phyloP scores from a whole-genome alignment of 805 yeast species.

The Ogataea minuta region DNA sequence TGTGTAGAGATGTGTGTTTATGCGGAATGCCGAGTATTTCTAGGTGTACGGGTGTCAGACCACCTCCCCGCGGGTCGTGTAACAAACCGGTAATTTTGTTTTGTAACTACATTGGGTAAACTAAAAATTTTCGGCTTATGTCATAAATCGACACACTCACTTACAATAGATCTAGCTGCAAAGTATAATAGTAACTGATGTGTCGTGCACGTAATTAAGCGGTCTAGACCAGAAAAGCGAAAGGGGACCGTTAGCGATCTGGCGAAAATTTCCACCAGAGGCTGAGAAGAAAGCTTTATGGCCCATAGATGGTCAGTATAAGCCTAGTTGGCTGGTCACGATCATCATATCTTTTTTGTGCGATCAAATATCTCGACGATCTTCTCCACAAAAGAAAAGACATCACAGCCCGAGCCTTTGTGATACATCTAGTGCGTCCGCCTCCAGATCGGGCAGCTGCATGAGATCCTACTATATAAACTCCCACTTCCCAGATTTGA shows the following conservation, averaged over 20 bases:
- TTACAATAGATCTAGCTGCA: constrained; percentile 3
- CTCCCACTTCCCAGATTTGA: neutral
- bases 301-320: neutral
- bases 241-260: constrained; percentile 1
- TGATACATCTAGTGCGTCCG: constrained; percentile 10
- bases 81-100: too few relatives aligned
- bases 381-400: constrained; percentile 3
- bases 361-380: too few relatives aligned
- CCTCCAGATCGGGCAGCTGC: constrained; percentile 11
- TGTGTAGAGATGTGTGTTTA: constrained; percentile 6
- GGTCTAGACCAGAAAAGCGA: constrained; percentile 10
- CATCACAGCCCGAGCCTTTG: neutral
- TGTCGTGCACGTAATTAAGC: constrained; percentile 13
- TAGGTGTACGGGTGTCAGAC: neutral
- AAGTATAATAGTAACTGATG: constrained; percentile 6
- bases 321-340: too few relatives aligned
- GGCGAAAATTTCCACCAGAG: neutral
- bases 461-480: constrained; percentile 7
- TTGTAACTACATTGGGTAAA: constrained; percentile 1
- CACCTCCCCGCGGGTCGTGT: too few relatives aligned
- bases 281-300: neutral
- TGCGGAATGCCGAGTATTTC: neutral
- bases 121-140: constrained; percentile 5
- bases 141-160: neutral
- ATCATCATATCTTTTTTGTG: too few relatives aligned